Conservation (phyloP, 2,329 filamentous ascomycete species). For the Sphaerulina vaccinii region DNA sequence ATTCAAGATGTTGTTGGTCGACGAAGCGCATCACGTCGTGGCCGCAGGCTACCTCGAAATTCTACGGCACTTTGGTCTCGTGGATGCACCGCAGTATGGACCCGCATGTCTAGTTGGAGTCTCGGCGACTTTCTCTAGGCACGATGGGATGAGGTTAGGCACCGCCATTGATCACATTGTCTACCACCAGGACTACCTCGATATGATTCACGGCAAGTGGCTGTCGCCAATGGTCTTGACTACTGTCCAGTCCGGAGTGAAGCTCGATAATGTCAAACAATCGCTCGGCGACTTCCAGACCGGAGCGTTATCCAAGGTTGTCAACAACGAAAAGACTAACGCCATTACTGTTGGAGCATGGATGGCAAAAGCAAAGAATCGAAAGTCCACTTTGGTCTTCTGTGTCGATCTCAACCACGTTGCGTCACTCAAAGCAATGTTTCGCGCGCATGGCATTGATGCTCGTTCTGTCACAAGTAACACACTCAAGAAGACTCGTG, state of each 20-base stretch:
- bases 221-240: constrained; percentile 90
- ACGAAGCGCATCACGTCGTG: constrained; percentile 96
- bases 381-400: constrained; percentile 88
- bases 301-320: constrained; percentile 71
- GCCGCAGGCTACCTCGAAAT: constrained; percentile 73
- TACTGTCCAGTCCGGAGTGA: constrained; percentile 78
- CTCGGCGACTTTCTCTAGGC: constrained; percentile 76
- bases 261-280: constrained; percentile 63
- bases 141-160: constrained; percentile 79
- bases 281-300: constrained; percentile 78
- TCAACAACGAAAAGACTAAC: constrained; percentile 81
- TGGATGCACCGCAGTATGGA: constrained; percentile 49
- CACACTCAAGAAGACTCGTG: constrained; percentile 68
- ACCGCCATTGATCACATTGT: constrained; percentile 91
- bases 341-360: constrained; percentile 82
- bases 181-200: constrained; percentile 82
- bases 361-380: constrained; percentile 67
- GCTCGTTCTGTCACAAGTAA: constrained; percentile 84
- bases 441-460: constrained; percentile 75
- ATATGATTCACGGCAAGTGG: constrained; percentile 88
- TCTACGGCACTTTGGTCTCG: constrained; percentile 75
- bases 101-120: constrained; percentile 72
- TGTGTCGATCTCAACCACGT: constrained; percentile 90
- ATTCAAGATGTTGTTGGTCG: constrained; percentile 90
- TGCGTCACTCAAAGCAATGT: constrained; percentile 68